A percentile compares a stretch with the other conserved stretches of the same genome.
Evolutionary conservation across 768 basidiomycete genomes (phyloP).

Genomic region (Suillus subaureus): DNA sequence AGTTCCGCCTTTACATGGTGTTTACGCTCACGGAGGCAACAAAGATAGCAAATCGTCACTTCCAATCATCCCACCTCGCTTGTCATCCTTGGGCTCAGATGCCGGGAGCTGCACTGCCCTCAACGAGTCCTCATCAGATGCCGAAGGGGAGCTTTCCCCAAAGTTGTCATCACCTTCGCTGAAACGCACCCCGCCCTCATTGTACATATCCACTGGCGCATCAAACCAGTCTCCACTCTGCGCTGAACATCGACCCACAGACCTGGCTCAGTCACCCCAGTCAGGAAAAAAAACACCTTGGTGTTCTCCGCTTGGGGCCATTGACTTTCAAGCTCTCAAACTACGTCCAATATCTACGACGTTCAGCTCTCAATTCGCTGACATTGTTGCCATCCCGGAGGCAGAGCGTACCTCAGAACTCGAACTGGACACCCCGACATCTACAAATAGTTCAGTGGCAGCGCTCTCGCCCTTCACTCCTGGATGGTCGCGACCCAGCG

Average conservation of each 20-base stretch:
- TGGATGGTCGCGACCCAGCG: slow-evolving; percentile 34
- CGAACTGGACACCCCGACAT: slow-evolving; percentile 55
- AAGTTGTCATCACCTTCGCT: slow-evolving; percentile 13
- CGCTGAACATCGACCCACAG: slow-evolving; percentile 8
- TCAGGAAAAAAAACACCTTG: slow-evolving; percentile 38
- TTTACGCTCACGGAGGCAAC: slow-evolving; percentile 28
- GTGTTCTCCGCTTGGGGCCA: slow-evolving; percentile 66
- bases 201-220: slow-evolving; percentile 32
- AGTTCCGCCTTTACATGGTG: slow-evolving; percentile 52
- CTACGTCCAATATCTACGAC: slow-evolving; percentile 76
- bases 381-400: slow-evolving; percentile 35
- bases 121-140: slow-evolving; percentile 12
- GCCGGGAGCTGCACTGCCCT: slow-evolving; percentile 19
- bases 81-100: slow-evolving; percentile 37
- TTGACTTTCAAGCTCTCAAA: slow-evolving; percentile 66
- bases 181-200: slow-evolving; percentile 31
- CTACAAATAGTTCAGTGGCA: slow-evolving; percentile 42
- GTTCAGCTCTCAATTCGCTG: slow-evolving; percentile 71
- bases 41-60: slow-evolving; percentile 33
- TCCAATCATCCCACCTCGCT: slow-evolving; percentile 42
- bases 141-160: slow-evolving; percentile 15
- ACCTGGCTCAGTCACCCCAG: slow-evolving; percentile 16
- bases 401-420: slow-evolving; percentile 36
- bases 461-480: slow-evolving; percentile 53
- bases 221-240: slow-evolving; percentile 20